Evolutionary conservation across 352 stramenopile species (phyloP), one percentile per base, ranked within the genome.

Genomic region (Globisporangium camurandrum): DNA sequence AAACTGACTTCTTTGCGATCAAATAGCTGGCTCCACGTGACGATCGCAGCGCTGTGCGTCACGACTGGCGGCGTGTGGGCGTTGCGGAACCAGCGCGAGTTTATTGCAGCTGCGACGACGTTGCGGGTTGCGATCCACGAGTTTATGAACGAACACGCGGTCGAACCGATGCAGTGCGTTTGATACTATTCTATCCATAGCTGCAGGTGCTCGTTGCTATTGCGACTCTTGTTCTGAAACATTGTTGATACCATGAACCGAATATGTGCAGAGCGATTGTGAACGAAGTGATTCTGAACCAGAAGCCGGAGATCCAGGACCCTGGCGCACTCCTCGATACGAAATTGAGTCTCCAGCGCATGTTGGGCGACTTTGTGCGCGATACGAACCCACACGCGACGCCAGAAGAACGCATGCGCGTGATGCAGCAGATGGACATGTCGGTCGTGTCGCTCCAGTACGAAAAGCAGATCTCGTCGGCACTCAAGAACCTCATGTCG

Each of bases 281-380:
- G 9, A 66, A 51, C 24, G 82, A 93, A 53, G 67, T 93, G 23
- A 62, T 93, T n/a, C 47, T 93, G 40, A 93, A 90, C 60, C 72
- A 90, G 48, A 93, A 90, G 57, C 66, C 74, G 11, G 74, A 84
- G 58, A 93, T 93, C 38, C 82, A 93, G 51, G 82, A 93, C 49
- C 69, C 76, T 0, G 69, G 69, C n/a, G 78, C 82, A 3, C 52
- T 93, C 17, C 57, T 80, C 3, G 82, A 93, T 54, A 88, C 75
- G 20, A 90, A 88, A 54, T 58, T 84, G 47, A 93, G 82, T 60
- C 66, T 93, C 24, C 76, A 79, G 28, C 82, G 82, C 41, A 93
- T 93, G 82, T 67, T 93, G 22, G 60, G 68, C 1, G 82, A 93
- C 44, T 86, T 93, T 59, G 70, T 84, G 0, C 75, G 70, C 36